These are phyloP conservation scores for Metschnikowia aberdeeniae DNA, from an alignment of 805 yeast species.

Conservation along the genomic window DNA sequence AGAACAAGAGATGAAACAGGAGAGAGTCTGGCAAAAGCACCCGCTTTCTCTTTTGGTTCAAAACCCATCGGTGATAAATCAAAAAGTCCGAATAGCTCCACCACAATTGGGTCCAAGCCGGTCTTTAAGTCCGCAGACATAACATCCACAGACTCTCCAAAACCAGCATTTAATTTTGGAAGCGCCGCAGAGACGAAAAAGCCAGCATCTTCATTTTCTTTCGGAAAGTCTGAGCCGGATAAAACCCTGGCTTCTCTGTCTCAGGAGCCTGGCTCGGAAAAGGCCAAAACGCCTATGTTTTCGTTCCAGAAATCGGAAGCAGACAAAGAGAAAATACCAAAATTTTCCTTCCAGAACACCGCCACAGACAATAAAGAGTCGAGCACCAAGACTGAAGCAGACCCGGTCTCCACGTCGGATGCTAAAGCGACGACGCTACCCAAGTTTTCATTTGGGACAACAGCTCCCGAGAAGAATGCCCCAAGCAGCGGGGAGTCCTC, in stretches of 20 bases:
- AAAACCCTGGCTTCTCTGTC: no score
- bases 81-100: background rate
- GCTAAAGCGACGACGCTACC: background rate
- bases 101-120: background rate
- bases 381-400: background rate
- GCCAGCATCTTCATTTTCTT: background rate
- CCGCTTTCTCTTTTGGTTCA: background rate
- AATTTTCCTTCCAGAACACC: background rate
- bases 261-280: background rate
- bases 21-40: background rate
- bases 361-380: background rate
- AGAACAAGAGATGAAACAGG: background rate
- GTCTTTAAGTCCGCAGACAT: background rate
- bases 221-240: background rate
- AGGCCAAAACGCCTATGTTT: background rate
- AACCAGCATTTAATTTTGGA: conserved; percentile 1
- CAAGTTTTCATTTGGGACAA: background rate
- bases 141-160: background rate
- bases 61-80: background rate
- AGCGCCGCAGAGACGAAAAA: background rate
- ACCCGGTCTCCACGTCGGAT: background rate
- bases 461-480: background rate
- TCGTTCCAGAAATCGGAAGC: background rate
- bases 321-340: background rate
- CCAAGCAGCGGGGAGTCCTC: background rate